phyloP scores from a whole-genome alignment of 768 basidiomycete genomes.

The Pleurotus pulmonarius region DNA sequence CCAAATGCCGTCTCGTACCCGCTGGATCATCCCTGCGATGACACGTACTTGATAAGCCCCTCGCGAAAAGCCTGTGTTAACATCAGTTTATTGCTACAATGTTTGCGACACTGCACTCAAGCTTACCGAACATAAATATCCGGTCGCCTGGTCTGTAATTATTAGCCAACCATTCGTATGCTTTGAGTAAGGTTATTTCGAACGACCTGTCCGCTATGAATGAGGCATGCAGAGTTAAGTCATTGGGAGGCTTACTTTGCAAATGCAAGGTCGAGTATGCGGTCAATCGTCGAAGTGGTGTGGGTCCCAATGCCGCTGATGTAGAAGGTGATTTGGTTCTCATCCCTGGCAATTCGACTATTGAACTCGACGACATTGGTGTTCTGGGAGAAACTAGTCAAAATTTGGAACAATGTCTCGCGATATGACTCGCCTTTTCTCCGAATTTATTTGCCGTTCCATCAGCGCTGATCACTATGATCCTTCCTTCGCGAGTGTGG shows the following conservation, averaged over 20 bases:
- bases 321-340: constrained; percentile 23
- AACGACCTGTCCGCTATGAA: too few relatives aligned
- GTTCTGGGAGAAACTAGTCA: constrained; percentile 14
- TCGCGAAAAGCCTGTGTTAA: too few relatives aligned
- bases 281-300: constrained; percentile 13
- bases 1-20: neutral
- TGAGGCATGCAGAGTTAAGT: neutral
- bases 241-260: neutral
- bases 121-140: too few relatives aligned
- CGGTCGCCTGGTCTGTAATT: too few relatives aligned
- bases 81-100: too few relatives aligned
- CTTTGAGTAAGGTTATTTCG: too few relatives aligned
- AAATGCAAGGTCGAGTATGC: neutral
- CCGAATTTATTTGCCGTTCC: neutral
- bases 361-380: constrained; percentile 26
- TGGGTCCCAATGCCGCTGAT: constrained; percentile 27
- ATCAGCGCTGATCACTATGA: neutral
- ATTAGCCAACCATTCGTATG: too few relatives aligned
- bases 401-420: neutral
- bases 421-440: neutral
- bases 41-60: too few relatives aligned
- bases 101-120: too few relatives aligned
- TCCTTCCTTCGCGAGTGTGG: too few relatives aligned
- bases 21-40: too few relatives aligned
- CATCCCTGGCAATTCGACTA: constrained; percentile 16